Conservation (phyloP, 441 rosid species). For the Breynia disticha region DNA sequence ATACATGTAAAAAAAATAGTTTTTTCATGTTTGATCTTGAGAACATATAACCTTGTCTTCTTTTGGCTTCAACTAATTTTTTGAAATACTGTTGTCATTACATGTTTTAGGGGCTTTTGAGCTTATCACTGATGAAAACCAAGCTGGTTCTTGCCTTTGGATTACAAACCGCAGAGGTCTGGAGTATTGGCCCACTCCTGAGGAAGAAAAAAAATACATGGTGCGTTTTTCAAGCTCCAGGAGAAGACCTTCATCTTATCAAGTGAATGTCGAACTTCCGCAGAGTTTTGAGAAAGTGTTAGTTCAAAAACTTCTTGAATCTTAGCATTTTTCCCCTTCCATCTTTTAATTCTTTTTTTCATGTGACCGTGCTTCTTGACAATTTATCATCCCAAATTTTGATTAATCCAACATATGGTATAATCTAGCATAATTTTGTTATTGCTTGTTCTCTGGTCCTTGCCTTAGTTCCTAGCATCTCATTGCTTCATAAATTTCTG, state of each 20-base stretch:
- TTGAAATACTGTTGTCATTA: constrained; percentile 8
- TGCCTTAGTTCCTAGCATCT: too few species aligned
- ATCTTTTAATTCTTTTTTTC: background rate
- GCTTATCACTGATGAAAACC: constrained; percentile 68
- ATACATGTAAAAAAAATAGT: background rate
- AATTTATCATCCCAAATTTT: too few species aligned
- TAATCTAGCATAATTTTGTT: too few species aligned
- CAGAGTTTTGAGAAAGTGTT: constrained; percentile 77
- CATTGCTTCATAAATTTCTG: too few species aligned
- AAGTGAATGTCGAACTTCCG: constrained; percentile 48
- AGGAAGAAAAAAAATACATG: constrained; percentile 60
- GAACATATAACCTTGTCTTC: background rate
- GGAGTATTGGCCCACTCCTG: constrained; percentile 89
- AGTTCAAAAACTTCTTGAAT: constrained; percentile 24
- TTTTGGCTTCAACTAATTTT: background rate
- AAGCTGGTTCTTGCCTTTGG: constrained; percentile 91
- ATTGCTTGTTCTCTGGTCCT: too few species aligned
- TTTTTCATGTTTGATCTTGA: background rate
- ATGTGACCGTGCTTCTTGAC: too few species aligned
- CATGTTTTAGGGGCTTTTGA: constrained; percentile 64
- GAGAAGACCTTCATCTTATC: constrained; percentile 27
- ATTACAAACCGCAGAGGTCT: constrained; percentile 78
- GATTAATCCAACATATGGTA: too few species aligned
- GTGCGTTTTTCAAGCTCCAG: constrained; percentile 35
- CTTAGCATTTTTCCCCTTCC: background rate